Percentiles rank a stretch among this genome's conserved stretches.
Conservation (phyloP, 257 asterid genomes). For the Plantago major region DNA sequence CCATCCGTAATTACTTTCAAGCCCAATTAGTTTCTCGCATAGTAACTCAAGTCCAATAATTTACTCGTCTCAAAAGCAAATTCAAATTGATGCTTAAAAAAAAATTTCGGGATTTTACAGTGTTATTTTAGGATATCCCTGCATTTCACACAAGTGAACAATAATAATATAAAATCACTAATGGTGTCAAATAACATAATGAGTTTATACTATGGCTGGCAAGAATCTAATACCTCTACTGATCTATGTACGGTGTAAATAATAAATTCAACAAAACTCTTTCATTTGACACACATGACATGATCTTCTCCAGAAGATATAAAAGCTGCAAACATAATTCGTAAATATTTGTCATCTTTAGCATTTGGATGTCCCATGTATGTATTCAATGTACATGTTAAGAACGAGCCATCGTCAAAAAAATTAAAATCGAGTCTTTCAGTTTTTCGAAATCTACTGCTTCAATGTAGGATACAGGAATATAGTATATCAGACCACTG, state of each 20-base stretch:
- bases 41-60: no score
- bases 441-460: constrained; percentile 17
- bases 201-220: constrained; percentile 8
- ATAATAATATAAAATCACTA: constrained; percentile 9
- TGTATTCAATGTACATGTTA: constrained; percentile 39
- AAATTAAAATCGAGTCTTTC: constrained; percentile 5
- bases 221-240: constrained; percentile 57
- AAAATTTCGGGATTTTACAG: no score
- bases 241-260: constrained; percentile 74
- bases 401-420: constrained; percentile 27
- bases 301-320: constrained; percentile 73
- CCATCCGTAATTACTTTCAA: no score
- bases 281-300: constrained; percentile 48
- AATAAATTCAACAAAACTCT: constrained; percentile 71
- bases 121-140: constrained; percentile 79
- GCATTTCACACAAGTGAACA: constrained; percentile 22
- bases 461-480: constrained; percentile 75
- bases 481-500: constrained; percentile 70
- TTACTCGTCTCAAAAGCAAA: no score
- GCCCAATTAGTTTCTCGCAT: no score
- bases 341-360: constrained; percentile 78
- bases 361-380: constrained; percentile 87
- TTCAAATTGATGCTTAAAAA: no score
- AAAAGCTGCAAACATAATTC: constrained; percentile 79
- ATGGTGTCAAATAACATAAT: constrained; percentile 15